Evolutionary conservation across 2,329 filamentous ascomycete genomes (phyloP), one percentile per base, ranked within the genome.

Genomic region (Diplocarpon rosae): DNA sequence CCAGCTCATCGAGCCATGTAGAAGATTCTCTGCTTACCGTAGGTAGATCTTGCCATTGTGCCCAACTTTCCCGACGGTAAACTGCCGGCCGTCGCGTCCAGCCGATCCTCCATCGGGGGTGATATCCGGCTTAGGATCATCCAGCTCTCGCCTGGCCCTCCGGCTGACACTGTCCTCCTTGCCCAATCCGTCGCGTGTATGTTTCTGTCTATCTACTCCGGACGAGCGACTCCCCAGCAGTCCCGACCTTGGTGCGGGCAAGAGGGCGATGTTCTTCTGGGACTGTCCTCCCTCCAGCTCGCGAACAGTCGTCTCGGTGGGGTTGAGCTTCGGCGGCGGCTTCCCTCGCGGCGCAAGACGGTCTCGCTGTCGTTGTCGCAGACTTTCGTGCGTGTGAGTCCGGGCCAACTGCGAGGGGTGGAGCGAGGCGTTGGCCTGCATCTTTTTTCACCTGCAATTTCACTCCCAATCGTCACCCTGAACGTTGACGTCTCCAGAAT

Each of bases 11-110:
- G 43, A 51, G 43, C 40, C 47, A n/a, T 39, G 45, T 3, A 32
- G 30, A 5, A 50, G 48, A 10, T 58, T 30, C 45, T 40, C 24
- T 17, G 30, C 75, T 59, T 77, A 89, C 83, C 83, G 84, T 54
- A 90, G 62, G 63, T 87, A 90, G 63, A 90, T 85, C 60, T 80
- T 79, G 32, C 85, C 85, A 64, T 88, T 87, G 60, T 87, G 85
- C 17, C 84, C 84, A 48, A 90, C 84, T 62, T 88, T 89, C 40
- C 81, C 78, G 43, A 90, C 85, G 2, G 83, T 80, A 61, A 90
- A 89, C 57, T 61, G 59, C 33, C 60, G 51, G 13, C 60, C 60
- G 54, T 60, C 60, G 47, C 59, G 51, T 29, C 75, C 73, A 43
- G 70, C 75, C 37, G 78, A 75, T 46, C 70, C 66, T 47, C 73